Base-by-base conservation (phyloP, 805 yeast species). In the Lipomyces orientalis region DNA sequence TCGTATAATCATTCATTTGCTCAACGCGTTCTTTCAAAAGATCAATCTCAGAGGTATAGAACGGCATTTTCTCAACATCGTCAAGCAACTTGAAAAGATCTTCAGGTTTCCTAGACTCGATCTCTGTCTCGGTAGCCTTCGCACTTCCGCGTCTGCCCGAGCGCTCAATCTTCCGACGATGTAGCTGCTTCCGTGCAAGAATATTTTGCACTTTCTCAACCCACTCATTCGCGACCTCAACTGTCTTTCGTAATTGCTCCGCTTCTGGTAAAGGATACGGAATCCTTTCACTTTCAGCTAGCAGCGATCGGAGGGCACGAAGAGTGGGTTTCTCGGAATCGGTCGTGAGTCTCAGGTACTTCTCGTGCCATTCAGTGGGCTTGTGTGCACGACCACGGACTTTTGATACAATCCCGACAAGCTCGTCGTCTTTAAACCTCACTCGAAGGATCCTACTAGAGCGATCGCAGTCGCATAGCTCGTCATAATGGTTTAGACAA, bases 41-140 rank as follows among this genome's bases (percentile, higher is more conserved):
- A 22, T 85, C 88, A 71, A 87, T 81, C 73, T 90, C 95, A 0
- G 86, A 83, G 19, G 86, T 79, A 2, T 82, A 76, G 64, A 89
- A 84, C 25, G 85, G 83, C 66, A 88, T 73, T 0, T 75, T 73
- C 1, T 88, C 86, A 4, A 88, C 85, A 56, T 81, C 80, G 19
- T 79, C 78, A 14, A 87, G 72, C 29, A 88, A 71, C 25, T 68
- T 60, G 33, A 81, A 76, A 55, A 87, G 74, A 43, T 77, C 77
- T 12, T 76, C 77, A 4, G 81, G 73, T 4, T 70, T 64, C 69
- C 35, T 51, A 68, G 46, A 59, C 65, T 33, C 63, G 70, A 69
- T 55, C 73, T 76, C 65, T 75, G 70, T n/a, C 67, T 71, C 54
- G 25, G 7, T 22, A 16, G 39, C 19, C 33, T 57, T 59, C 55